Percentiles rank a stretch among this genome's conserved stretches.
Conservation (phyloP, 108 stramenopile species). For the Conticribra weissflogii region DNA sequence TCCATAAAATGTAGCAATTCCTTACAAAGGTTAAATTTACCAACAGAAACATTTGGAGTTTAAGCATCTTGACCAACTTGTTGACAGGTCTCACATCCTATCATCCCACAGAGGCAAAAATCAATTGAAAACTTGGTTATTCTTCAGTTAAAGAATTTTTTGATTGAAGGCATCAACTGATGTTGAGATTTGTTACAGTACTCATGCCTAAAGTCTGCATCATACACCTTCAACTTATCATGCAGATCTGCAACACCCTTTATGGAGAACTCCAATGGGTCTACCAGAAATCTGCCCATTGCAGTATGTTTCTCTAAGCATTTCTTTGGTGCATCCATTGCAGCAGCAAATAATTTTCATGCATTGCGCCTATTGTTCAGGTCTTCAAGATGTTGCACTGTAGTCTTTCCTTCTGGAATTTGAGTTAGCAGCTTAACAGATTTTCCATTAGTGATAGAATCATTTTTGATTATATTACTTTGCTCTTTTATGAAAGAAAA, state of each 20-base stretch:
- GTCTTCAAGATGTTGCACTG: background rate
- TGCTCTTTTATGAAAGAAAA: background rate
- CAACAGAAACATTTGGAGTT: too few relatives aligned
- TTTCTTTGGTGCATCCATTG: background rate
- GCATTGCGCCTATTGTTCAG: background rate
- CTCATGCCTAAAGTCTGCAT: too few relatives aligned
- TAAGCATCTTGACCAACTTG: background rate
- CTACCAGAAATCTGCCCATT: background rate
- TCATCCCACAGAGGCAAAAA: background rate
- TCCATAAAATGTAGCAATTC: too few relatives aligned
- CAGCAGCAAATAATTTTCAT: background rate
- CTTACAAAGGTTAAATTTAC: too few relatives aligned
- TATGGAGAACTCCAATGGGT: background rate
- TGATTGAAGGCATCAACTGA: background rate
- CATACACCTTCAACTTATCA: too few relatives aligned
- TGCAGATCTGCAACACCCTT: too few relatives aligned
- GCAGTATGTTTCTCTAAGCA: background rate
- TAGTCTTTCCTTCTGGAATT: background rate
- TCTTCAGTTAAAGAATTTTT: constrained; percentile 3
- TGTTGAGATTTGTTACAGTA: background rate
- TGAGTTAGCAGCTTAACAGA: background rate
- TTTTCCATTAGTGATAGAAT: too few relatives aligned
- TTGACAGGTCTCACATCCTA: too few relatives aligned
- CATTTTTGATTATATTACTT: background rate
- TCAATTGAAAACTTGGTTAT: constrained; percentile 4